A percentile compares a stretch with the other conserved stretches of the same genome.
Evolutionary conservation across 768 basidiomycete genomes (phyloP).

Genomic region (Leccinum variicolor): DNA sequence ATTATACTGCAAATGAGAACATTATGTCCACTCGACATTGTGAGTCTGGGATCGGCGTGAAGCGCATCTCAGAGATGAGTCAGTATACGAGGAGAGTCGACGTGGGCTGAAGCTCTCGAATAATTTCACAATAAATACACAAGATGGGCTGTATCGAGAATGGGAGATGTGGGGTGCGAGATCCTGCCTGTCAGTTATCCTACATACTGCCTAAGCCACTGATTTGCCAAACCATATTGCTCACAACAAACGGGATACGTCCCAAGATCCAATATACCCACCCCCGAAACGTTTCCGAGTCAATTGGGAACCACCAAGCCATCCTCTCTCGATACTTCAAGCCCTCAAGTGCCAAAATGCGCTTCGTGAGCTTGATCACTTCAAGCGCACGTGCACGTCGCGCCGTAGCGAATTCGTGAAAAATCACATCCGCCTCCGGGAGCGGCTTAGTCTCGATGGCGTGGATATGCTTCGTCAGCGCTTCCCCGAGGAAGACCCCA

Average conservation of each 20-base stretch:
- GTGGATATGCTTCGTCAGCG: slow-evolving; percentile 34
- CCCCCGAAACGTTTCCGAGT: slow-evolving; percentile 25
- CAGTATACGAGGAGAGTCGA: too few species aligned
- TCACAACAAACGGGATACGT: slow-evolving; percentile 16
- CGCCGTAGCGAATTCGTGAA: slow-evolving; percentile 34
- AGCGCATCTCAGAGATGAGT: too few species aligned
- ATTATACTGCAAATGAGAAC: too few species aligned
- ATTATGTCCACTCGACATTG: too few species aligned
- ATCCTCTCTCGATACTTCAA: slow-evolving; percentile 16
- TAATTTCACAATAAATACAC: too few species aligned
- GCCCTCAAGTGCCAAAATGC: slow-evolving; percentile 23
- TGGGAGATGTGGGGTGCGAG: too few species aligned
- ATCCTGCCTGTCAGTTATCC: too few species aligned
- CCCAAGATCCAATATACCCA: slow-evolving; percentile 21
- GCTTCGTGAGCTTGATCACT: slow-evolving; percentile 41
- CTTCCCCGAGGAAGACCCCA: slow-evolving; percentile 43
- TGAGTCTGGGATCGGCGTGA: too few species aligned
- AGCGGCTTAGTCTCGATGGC: slow-evolving; percentile 6
- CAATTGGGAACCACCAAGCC: slow-evolving; percentile 25
- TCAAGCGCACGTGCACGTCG: slow-evolving; percentile 40
- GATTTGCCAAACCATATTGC: too few species aligned
- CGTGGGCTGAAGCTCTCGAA: too few species aligned
- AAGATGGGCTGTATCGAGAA: too few species aligned
- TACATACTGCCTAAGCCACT: too few species aligned
- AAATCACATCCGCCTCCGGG: slow-evolving; percentile 26